A percentile compares a stretch with the other conserved stretches of the same genome.
These are phyloP conservation scores for Allium sativum DNA, from an alignment of 106 monocot genomes.

Conservation along the genomic window DNA sequence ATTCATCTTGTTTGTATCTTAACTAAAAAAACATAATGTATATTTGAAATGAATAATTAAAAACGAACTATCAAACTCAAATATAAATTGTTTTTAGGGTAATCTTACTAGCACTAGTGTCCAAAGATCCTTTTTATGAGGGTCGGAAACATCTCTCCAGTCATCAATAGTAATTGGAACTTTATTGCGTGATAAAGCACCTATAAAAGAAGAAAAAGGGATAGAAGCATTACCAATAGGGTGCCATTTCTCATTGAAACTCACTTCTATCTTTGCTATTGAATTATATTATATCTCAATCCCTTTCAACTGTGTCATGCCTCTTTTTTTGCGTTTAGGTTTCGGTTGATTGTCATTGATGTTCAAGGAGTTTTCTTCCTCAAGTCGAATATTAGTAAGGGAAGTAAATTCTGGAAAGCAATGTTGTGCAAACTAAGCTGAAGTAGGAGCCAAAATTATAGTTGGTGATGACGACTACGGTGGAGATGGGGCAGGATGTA, in stretches of 20 bases:
- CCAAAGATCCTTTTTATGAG: neutral
- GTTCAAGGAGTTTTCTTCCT: no score
- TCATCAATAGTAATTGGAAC: neutral
- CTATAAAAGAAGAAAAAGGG: neutral
- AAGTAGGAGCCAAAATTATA: no score
- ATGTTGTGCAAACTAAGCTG: no score
- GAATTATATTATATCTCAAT: no score
- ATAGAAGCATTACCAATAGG: neutral
- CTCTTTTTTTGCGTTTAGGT: no score
- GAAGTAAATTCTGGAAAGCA: no score
- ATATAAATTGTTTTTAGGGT: neutral
- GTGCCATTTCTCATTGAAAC: neutral
- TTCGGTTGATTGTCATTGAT: no score
- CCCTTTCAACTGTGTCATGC: no score
- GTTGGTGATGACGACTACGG: no score
- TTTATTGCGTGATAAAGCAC: neutral
- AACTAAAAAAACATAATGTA: neutral
- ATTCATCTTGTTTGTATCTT: neutral
- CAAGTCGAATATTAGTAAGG: no score
- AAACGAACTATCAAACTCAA: neutral
- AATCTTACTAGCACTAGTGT: neutral
- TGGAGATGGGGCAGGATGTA: no score
- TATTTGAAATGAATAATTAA: neutral
- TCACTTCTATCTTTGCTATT: no score
- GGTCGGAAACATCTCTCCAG: neutral